These are phyloP conservation scores for Fusarium setosum DNA, from an alignment of 2,329 filamentous ascomycete genomes.

Conservation along the genomic window DNA sequence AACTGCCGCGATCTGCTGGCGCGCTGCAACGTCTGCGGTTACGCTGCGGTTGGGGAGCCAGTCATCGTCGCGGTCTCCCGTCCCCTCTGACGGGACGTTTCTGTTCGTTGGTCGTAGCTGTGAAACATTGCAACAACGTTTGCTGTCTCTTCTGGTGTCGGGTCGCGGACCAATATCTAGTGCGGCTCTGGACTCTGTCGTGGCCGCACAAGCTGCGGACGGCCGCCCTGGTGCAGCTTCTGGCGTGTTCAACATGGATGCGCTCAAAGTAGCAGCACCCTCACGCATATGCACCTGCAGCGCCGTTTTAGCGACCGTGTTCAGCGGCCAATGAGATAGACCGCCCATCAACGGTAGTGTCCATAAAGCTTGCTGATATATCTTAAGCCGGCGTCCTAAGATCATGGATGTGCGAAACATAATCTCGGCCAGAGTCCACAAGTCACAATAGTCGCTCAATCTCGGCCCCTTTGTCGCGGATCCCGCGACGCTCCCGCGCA, in stretches of 20 bases:
- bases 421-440: constrained; percentile 44
- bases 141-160: constrained; percentile 5
- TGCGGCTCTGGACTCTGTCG: constrained; percentile 25
- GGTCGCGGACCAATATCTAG: constrained; percentile 4
- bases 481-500: constrained; percentile 18
- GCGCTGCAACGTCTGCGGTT: constrained; percentile 39
- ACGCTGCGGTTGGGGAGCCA: constrained; percentile 35
- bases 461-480: constrained; percentile 38
- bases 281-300: constrained; percentile 42
- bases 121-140: constrained; percentile 25
- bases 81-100: constrained; percentile 9
- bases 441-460: constrained; percentile 33
- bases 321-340: constrained; percentile 32
- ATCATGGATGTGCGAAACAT: constrained; percentile 44
- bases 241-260: constrained; percentile 35
- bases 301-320: constrained; percentile 42
- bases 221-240: constrained; percentile 24
- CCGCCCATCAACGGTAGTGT: constrained; percentile 20
- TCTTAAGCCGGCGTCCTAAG: constrained; percentile 41
- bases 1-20: constrained; percentile 44
- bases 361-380: constrained; percentile 39
- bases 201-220: constrained; percentile 27
- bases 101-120: constrained; percentile 5
- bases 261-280: constrained; percentile 23
- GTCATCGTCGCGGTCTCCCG: constrained; percentile 21